phyloP scores from a whole-genome alignment of 495 filamentous ascomycete genomes.

The Aspergillus incahuasiensis region DNA sequence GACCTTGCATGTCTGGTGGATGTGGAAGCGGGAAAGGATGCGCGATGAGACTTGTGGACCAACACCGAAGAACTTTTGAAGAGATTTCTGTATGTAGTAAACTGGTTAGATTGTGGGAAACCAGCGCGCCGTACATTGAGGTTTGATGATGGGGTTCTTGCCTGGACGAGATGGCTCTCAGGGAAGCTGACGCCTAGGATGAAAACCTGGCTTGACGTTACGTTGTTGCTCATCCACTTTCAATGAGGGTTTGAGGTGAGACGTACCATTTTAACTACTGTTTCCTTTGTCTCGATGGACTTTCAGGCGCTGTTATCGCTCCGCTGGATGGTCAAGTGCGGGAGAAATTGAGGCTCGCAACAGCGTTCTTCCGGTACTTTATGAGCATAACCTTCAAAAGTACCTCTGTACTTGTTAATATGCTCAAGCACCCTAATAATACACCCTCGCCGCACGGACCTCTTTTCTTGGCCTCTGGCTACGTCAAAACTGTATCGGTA shows the following conservation, averaged over 20 bases:
- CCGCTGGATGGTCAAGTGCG: conserved; percentile 14
- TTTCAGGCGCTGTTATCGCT: conserved; percentile 8
- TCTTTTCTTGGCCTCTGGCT: too few species aligned
- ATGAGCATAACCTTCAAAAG: conserved; percentile 1
- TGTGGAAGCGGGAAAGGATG: conserved; percentile 80
- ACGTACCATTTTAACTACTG: conserved; percentile 33
- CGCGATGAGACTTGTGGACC: conserved; percentile 64
- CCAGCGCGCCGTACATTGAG: neutral
- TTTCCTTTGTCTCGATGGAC: neutral
- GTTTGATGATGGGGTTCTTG: conserved; percentile 31
- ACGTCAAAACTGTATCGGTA: too few species aligned
- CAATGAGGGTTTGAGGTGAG: neutral
- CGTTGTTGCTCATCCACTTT: neutral
- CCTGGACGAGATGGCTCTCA: conserved; percentile 76
- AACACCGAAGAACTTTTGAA: conserved; percentile 86
- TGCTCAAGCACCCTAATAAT: too few species aligned
- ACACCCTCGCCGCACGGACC: too few species aligned
- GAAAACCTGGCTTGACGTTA: conserved; percentile 55
- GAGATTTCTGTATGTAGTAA: conserved; percentile 59
- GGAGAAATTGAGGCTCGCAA: conserved; percentile 32
- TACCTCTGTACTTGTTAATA: too few species aligned
- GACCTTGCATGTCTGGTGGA: conserved; percentile 75
- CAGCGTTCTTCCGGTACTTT: conserved; percentile 33
- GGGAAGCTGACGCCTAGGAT: conserved; percentile 82
- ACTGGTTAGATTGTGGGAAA: conserved; percentile 12